Base-by-base conservation (phyloP, 257 asterid species). In the Linderniella brevidens region DNA sequence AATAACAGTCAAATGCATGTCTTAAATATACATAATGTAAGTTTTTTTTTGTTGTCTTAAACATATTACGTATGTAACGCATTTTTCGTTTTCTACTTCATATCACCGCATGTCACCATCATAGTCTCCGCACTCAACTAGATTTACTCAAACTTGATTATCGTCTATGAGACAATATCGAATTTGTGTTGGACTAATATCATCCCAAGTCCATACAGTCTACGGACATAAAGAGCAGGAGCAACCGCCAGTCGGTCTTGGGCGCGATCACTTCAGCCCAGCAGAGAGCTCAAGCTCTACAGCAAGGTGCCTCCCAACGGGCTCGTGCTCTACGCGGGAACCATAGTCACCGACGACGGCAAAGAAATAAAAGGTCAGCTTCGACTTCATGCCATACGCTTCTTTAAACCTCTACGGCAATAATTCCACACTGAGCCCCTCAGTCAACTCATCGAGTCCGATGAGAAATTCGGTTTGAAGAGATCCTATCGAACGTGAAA, bases 261-360 rank as follows among this genome's bases (percentile, higher is more conserved):
- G 83, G 83, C 62, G 83, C 83, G 4, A 75, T 75, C 58, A 75
- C 83, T 42, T 75, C 83, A 62, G 83, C 83, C 19, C 83, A 75
- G 60, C 83, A 75, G 67, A 71, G 79, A n/a, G 69, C 76, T 75
- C 36, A 75, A 75, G 56, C 49, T 75, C 55, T 75, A 75, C 36
- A 75, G 58, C 67, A 75, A 68, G 66, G 79, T 75, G 11, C 83
- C 83, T 43, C 69, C 58, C 1, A 75, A 71, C 52, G 83, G 83
- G 37, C 73, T 75, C 9, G 83, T 75, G 44, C 83, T 75, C 48
- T 75, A 75, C 8, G 70, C 74, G 46, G 83, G 83, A 60, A 75
- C 83, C 19, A 55, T 75, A 43, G 71, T 75, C 49, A 75, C 79
- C n/a, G 83, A 75, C 4, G 83, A 75, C 42, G 83, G 79, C 13